Evolutionary conservation across 345 rosid species (phyloP).

Genomic region (Sonneratia alba): DNA sequence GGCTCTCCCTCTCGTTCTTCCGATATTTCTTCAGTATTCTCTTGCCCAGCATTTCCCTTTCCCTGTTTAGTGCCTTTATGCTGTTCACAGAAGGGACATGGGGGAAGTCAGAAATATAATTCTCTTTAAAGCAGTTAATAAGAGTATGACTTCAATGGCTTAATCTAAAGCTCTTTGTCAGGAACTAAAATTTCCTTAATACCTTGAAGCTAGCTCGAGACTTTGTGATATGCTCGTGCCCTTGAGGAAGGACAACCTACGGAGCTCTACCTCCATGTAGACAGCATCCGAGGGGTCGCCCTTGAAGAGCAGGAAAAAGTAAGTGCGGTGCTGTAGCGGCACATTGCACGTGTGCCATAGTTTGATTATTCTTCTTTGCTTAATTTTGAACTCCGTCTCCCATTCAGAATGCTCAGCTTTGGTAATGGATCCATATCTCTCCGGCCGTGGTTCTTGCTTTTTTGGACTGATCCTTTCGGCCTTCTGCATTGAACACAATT

Average conservation of each 20-base stretch:
- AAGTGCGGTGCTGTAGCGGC: conserved; percentile 8
- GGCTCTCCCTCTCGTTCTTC: conserved; percentile 47
- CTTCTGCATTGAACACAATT: not conserved
- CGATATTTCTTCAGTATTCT: conserved; percentile 47
- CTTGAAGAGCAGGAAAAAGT: conserved; percentile 11
- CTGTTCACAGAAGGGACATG: conserved; percentile 21
- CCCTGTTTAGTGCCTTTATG: conserved; percentile 43
- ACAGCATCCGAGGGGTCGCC: conserved; percentile 12
- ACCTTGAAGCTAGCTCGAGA: not conserved
- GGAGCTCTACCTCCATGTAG: conserved; percentile 15
- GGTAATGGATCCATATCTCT: not conserved
- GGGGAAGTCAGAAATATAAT: too few relatives aligned
- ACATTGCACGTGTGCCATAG: conserved; percentile 12
- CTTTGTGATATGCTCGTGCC: not conserved
- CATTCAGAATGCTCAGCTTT: not conserved
- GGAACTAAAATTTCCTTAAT: not conserved
- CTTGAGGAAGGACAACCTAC: conserved; percentile 4
- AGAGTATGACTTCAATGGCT: not conserved
- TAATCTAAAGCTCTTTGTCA: not conserved
- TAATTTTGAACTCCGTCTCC: conserved; percentile 5
- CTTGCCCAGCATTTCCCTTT: conserved; percentile 59
- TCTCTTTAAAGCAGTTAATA: too few relatives aligned
- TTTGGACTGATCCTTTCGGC: not conserved
- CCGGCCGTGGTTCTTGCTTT: not conserved
- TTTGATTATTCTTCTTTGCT: conserved; percentile 6